phyloP scores from a whole-genome alignment of 2,329 filamentous ascomycete genomes.

The Cordyceps militaris region DNA sequence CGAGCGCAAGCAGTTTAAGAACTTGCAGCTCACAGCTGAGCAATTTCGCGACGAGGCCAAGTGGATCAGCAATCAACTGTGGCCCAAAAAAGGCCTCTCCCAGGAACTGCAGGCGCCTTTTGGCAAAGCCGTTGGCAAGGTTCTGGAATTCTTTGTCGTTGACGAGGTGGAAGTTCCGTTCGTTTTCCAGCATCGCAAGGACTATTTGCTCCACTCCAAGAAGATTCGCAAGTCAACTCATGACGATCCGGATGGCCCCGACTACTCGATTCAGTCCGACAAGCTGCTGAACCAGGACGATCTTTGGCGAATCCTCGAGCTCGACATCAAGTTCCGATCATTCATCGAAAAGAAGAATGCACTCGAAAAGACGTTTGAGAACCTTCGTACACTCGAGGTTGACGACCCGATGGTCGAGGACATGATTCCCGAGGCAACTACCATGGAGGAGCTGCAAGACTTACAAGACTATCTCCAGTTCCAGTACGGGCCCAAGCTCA shows the following conservation, averaged over 20 bases:
- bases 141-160: conserved; percentile 89
- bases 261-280: conserved; percentile 70
- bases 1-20: conserved; percentile 80
- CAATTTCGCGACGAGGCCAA: conserved; percentile 83
- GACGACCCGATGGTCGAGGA: conserved; percentile 72
- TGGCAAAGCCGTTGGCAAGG: conserved; percentile 79
- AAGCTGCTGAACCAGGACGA: conserved; percentile 89
- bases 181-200: conserved; percentile 96
- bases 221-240: conserved; percentile 56
- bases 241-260: conserved; percentile 62
- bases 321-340: conserved; percentile 91
- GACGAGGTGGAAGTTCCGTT: conserved; percentile 95
- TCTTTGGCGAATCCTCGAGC: conserved; percentile 88
- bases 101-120: conserved; percentile 73
- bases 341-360: conserved; percentile 87
- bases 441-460: conserved; percentile 94
- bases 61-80: conserved; percentile 88
- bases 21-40: conserved; percentile 71
- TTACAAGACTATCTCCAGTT: conserved; percentile 96
- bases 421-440: conserved; percentile 70
- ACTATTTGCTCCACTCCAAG: conserved; percentile 88
- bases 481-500: conserved; percentile 77
- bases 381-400: conserved; percentile 57
- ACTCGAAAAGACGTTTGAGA: conserved; percentile 71
- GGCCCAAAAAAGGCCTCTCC: conserved; percentile 74